These are phyloP conservation scores for Penicillium hordei DNA, from an alignment of 2,329 filamentous ascomycete genomes.

Conservation along the genomic window DNA sequence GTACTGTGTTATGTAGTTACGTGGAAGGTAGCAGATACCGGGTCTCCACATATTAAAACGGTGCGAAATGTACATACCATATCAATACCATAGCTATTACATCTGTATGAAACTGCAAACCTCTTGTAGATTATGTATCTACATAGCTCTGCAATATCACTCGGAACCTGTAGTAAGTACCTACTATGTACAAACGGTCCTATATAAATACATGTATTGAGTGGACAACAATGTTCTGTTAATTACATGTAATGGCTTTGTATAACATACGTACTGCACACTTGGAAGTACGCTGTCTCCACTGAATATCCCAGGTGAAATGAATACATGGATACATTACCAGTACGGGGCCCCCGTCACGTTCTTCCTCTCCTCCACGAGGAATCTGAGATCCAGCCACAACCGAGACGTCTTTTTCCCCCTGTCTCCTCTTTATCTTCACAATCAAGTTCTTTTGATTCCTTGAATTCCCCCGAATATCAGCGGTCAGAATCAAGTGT, in stretches of 20 bases:
- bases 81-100: too few relatives aligned
- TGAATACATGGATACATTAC: not conserved
- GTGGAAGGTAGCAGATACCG: not conserved
- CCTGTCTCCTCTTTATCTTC: not conserved
- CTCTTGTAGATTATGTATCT: too few relatives aligned
- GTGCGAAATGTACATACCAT: too few relatives aligned
- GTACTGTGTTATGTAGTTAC: too few relatives aligned
- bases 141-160: too few relatives aligned
- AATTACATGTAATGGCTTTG: not conserved
- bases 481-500: not conserved
- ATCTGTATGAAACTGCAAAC: too few relatives aligned
- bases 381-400: conserved; percentile 29
- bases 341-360: conserved; percentile 6
- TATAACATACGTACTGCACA: not conserved
- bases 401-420: conserved; percentile 10
- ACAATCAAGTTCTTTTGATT: not conserved
- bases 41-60: not conserved
- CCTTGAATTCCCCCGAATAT: not conserved
- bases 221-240: not conserved
- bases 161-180: too few relatives aligned
- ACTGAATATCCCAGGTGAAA: not conserved
- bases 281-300: not conserved
- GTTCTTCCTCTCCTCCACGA: conserved; percentile 26
- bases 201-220: too few relatives aligned
- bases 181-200: too few relatives aligned